Conservation (phyloP, 106 monocot species). For the Allium sativum region DNA sequence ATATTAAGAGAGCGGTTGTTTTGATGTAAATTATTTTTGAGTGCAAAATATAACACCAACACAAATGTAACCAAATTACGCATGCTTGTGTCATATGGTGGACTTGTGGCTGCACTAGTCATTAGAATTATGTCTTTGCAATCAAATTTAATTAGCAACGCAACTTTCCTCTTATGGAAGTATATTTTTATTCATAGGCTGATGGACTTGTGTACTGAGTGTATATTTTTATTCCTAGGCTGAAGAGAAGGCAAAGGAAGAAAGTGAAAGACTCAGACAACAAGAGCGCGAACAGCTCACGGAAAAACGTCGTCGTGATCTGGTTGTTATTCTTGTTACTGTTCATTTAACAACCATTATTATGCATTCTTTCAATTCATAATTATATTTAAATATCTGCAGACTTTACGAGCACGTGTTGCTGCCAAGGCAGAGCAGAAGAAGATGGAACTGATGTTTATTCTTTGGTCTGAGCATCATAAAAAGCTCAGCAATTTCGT, state of each 20-base stretch:
- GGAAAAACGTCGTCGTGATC: slow-evolving; percentile 87
- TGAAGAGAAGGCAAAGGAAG: slow-evolving; percentile 85
- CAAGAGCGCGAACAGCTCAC: slow-evolving; percentile 81
- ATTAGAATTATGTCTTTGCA: no score
- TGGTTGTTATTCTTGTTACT: slow-evolving; percentile 25
- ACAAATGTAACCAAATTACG: no score
- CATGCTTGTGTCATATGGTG: no score
- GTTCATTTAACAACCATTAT: neutral
- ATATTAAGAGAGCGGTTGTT: no score
- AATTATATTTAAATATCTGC: slow-evolving; percentile 1
- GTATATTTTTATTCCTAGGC: slow-evolving; percentile 31
- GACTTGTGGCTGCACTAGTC: no score
- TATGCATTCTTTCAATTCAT: slow-evolving; percentile 6
- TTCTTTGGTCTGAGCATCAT: slow-evolving; percentile 92
- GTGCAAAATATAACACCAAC: no score
- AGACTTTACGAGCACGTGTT: slow-evolving; percentile 96
- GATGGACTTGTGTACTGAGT: neutral
- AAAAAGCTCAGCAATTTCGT: slow-evolving; percentile 88
- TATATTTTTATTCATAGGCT: neutral
- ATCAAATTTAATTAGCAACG: no score
- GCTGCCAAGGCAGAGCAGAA: slow-evolving; percentile 95
- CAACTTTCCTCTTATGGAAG: neutral
- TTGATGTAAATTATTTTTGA: no score
- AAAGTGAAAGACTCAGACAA: slow-evolving; percentile 83
- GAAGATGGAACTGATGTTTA: slow-evolving; percentile 76